Evolutionary conservation across 495 filamentous ascomycete species (phyloP).

Genomic region (Podospora sp.): DNA sequence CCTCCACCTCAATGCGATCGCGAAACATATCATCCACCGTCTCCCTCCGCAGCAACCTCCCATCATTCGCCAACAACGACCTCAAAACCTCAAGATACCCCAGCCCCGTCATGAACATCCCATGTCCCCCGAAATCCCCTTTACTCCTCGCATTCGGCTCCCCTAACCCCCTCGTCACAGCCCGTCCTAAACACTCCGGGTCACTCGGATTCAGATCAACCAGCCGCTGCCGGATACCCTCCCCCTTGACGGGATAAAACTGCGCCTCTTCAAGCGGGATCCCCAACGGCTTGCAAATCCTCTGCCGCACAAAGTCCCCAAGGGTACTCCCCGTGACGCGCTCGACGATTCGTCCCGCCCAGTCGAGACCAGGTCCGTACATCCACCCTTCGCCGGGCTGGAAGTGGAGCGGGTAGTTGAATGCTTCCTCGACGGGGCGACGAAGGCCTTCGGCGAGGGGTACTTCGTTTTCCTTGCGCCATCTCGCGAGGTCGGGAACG

Average conservation of each 20-base stretch:
- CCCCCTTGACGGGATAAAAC: constrained; percentile 32
- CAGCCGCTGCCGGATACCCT: constrained; percentile 26
- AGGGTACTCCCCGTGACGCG: constrained; percentile 22
- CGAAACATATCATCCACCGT: constrained; percentile 55
- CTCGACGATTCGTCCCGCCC: constrained; percentile 35
- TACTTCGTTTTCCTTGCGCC: constrained; percentile 25
- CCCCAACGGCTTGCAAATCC: constrained; percentile 32
- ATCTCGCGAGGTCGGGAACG: constrained; percentile 20
- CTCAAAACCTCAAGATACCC: constrained; percentile 25
- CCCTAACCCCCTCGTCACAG: constrained; percentile 50
- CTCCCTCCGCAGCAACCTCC: constrained; percentile 24
- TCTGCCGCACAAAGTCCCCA: constrained; percentile 24
- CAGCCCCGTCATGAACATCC: constrained; percentile 18
- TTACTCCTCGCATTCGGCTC: constrained; percentile 21
- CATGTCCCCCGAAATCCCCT: constrained; percentile 39
- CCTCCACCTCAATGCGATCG: constrained; percentile 24
- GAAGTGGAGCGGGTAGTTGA: constrained; percentile 31
- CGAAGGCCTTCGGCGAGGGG: constrained; percentile 20
- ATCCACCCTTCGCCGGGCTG: constrained; percentile 33
- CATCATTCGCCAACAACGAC: constrained; percentile 34
- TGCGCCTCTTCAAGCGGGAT: constrained; percentile 43
- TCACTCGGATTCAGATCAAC: constrained; percentile 33
- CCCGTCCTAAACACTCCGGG: constrained; percentile 31
- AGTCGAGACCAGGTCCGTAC: constrained; percentile 37
- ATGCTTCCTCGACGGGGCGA: constrained; percentile 31